Conservation (phyloP, 1,139 yeast genomes). For the Hansenula sp. region DNA sequence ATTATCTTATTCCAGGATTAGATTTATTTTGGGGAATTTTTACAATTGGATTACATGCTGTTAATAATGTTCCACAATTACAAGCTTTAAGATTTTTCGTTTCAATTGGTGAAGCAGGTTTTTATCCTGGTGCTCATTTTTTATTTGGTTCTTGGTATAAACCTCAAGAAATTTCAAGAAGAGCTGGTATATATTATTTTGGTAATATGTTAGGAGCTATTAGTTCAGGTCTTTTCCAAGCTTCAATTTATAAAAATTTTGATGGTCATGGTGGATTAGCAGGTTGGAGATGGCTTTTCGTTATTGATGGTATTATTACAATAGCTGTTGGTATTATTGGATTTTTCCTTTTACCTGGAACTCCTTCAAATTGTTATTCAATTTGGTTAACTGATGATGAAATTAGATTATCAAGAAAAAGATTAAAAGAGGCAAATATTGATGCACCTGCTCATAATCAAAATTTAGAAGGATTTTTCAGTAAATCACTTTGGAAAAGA, state of each 20-base stretch:
- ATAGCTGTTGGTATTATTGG: constrained; percentile 54
- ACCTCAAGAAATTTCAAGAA: constrained; percentile 51
- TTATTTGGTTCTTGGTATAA: constrained; percentile 56
- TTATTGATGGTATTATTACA: constrained; percentile 61
- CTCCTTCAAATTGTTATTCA: constrained; percentile 40
- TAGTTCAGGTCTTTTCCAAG: constrained; percentile 60
- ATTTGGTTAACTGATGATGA: constrained; percentile 30
- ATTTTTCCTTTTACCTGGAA: constrained; percentile 64
- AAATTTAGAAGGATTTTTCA: constrained; percentile 22
- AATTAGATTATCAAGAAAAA: constrained; percentile 27
- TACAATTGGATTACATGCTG: constrained; percentile 40
- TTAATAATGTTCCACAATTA: constrained; percentile 35
- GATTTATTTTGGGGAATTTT: constrained; percentile 55
- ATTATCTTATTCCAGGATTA: constrained; percentile 32
- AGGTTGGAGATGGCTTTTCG: constrained; percentile 67
- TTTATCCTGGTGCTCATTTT: constrained; percentile 56
- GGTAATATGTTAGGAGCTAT: constrained; percentile 58
- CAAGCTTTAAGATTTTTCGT: constrained; percentile 49
- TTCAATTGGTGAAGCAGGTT: constrained; percentile 58
- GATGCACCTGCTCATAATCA: constrained; percentile 49
- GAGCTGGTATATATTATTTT: constrained; percentile 56
- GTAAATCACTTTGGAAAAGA: constrained; percentile 36
- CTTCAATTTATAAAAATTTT: constrained; percentile 45
- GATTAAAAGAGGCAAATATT: constrained; percentile 28
- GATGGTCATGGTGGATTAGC: constrained; percentile 44